Evolutionary conservation across 2,329 filamentous ascomycete genomes (phyloP), one percentile per base, ranked within the genome.

Genomic region (Sphaerostilbella broomeana): DNA sequence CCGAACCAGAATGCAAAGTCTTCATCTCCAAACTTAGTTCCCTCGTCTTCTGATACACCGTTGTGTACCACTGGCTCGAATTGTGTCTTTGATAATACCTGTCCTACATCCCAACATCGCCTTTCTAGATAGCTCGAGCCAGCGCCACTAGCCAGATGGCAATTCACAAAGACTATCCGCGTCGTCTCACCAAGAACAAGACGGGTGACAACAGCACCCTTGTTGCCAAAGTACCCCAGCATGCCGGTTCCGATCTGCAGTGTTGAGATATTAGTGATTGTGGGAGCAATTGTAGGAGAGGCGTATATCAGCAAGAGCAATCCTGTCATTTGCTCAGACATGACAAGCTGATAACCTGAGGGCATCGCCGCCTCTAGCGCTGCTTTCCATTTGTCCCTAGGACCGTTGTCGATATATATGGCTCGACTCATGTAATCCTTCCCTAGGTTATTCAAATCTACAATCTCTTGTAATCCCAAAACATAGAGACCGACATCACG

Each of bases 1-100:
- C 92, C 92, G 54, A 95, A 86, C 87, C 90, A 97, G 55, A 98
- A 95, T 0, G 81, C 79, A 63, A 95, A 88, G 55, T 98, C 92
- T 49, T 94, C 90, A 26, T 94, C 85, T 1, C 86, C 89, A 47
- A 98, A 81, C 24, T 69, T 75, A 36, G 84, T 79, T 1, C 72
- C 66, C 16, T 81, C 77, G n/a, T 81, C 78, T 25, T 79, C 70
- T 2, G 75, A 65, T 5, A 83, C 77, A 7, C 84, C 80, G 0
- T 73, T 68, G 42, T 82, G 74, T 26, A 69, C 68, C 6, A 94
- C 74, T 0, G 87, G 80, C 6, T 84, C 77, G 52, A 97, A 97
- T 46, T 78, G 81, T 1, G 86, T 84, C 34, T 88, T 80, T 36
- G 70, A 70, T 25, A 81, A 56, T 43, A 98, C 85, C 54, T 95